phyloP scores from a whole-genome alignment of 2,329 filamentous ascomycete genomes.

The Kalmusia sp. region DNA sequence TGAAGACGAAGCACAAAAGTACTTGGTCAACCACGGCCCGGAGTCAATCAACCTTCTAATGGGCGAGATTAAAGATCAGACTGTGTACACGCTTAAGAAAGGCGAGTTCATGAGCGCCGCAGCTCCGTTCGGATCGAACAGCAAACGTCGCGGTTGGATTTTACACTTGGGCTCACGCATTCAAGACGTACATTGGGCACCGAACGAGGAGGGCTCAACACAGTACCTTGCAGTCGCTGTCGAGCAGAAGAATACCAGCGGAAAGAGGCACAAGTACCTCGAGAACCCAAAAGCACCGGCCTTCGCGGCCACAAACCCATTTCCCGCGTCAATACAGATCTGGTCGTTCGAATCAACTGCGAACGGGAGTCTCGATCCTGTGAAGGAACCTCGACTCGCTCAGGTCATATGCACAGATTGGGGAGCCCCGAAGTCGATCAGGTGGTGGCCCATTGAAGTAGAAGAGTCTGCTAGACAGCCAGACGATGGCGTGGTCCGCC shows the following conservation, averaged over 20 bases:
- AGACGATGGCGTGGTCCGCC: slow-evolving; percentile 35
- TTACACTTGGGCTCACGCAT: slow-evolving; percentile 63
- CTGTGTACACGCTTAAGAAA: slow-evolving; percentile 50
- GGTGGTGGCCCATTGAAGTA: slow-evolving; percentile 62
- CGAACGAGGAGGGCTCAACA: slow-evolving; percentile 49
- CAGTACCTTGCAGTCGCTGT: slow-evolving; percentile 65
- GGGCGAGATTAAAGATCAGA: slow-evolving; percentile 56
- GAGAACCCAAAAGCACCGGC: slow-evolving; percentile 51
- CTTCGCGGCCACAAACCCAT: slow-evolving; percentile 58
- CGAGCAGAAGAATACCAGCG: slow-evolving; percentile 27
- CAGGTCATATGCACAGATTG: slow-evolving; percentile 64
- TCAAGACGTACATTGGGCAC: slow-evolving; percentile 57
- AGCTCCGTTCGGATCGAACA: slow-evolving; percentile 39
- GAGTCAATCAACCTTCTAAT: slow-evolving; percentile 55
- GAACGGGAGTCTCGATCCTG: slow-evolving; percentile 52
- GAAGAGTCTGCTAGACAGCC: slow-evolving; percentile 24
- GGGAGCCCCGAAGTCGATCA: slow-evolving; percentile 61
- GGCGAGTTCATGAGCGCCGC: slow-evolving; percentile 54
- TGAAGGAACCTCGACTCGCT: slow-evolving; percentile 53
- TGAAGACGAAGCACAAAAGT: slow-evolving; percentile 47
- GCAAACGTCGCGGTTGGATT: slow-evolving; percentile 57
- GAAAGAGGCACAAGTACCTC: slow-evolving; percentile 33
- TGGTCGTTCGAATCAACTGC: slow-evolving; percentile 60
- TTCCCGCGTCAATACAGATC: slow-evolving; percentile 62
- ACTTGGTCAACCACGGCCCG: slow-evolving; percentile 48